Evolutionary conservation across 805 yeast genomes (phyloP).

Genomic region (Candida ipomoeae): DNA sequence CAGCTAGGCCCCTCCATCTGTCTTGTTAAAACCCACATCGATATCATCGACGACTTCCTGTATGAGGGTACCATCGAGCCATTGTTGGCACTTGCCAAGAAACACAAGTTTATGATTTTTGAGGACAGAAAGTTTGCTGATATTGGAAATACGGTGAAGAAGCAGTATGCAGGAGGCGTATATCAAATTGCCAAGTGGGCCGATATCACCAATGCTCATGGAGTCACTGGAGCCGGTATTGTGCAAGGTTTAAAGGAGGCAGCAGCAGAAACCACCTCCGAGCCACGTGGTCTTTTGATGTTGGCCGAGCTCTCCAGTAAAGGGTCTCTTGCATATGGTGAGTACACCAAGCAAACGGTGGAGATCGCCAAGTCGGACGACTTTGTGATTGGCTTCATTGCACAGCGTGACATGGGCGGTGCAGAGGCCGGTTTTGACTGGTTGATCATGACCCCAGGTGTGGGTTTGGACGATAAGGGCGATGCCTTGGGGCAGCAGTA

Average conservation of each 20-base stretch:
- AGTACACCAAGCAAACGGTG: constrained; percentile 80
- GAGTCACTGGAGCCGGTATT: constrained; percentile 93
- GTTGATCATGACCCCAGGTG: constrained; percentile 98
- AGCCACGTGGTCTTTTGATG: constrained; percentile 89
- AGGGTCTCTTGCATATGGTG: constrained; percentile 91
- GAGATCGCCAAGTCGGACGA: constrained; percentile 82
- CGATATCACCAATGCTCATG: constrained; percentile 96
- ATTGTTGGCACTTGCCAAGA: constrained; percentile 62
- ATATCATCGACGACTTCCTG: constrained; percentile 83
- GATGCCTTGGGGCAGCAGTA: constrained; percentile 96
- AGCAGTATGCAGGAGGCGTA: constrained; percentile 88
- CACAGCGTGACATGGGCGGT: constrained; percentile 85
- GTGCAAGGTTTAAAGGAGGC: constrained; percentile 85
- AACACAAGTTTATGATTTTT: constrained; percentile 85
- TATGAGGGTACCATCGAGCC: constrained; percentile 78
- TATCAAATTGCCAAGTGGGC: constrained; percentile 91
- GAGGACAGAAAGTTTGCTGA: constrained; percentile 99
- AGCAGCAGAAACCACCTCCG: constrained; percentile 60
- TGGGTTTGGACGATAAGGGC: constrained; percentile 94
- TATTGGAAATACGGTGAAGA: constrained; percentile 94
- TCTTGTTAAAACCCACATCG: constrained; percentile 90
- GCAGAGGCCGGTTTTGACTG: constrained; percentile 85
- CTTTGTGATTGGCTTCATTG: constrained; percentile 95
- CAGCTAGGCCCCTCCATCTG: constrained; percentile 88
- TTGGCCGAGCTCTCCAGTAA: constrained; percentile 92